A percentile compares a stretch with the other conserved stretches of the same genome.
These are phyloP conservation scores for Skeletonema marinoi DNA, from an alignment of 108 stramenopile genomes.

Conservation along the genomic window DNA sequence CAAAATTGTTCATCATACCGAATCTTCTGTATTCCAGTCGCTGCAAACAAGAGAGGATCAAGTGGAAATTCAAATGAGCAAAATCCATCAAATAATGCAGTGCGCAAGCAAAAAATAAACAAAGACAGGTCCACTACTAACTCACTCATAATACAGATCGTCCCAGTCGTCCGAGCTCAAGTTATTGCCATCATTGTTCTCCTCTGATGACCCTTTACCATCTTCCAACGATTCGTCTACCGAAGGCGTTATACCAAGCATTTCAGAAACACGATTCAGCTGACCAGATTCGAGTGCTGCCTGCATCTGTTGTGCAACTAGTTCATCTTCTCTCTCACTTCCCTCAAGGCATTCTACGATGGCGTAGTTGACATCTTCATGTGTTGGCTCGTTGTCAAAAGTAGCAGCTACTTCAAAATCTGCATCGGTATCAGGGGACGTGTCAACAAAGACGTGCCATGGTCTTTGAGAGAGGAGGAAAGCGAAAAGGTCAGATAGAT, in stretches of 20 bases:
- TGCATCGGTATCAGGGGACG: constrained; percentile 81
- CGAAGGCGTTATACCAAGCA: constrained; percentile 57
- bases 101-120: not conserved
- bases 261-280: constrained; percentile 78
- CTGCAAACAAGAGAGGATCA: not conserved
- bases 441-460: constrained; percentile 92
- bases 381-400: constrained; percentile 78
- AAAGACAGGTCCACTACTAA: not conserved
- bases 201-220: not conserved
- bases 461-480: constrained; percentile 49
- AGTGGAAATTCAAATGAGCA: not conserved
- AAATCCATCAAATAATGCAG: not conserved
- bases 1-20: not conserved
- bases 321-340: constrained; percentile 85
- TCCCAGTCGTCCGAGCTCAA: constrained; percentile 2
- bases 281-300: constrained; percentile 87
- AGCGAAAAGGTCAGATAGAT: constrained; percentile 5
- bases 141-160: constrained; percentile 4
- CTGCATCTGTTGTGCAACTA: constrained; percentile 92
- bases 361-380: constrained; percentile 80
- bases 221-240: not conserved
- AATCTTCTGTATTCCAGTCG: constrained; percentile 1
- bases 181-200: not conserved
- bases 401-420: constrained; percentile 92
- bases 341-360: constrained; percentile 91